Percentiles rank a stretch among this genome's conserved stretches.
Evolutionary conservation across 805 yeast species (phyloP).

Genomic region (Ogataea sp.): DNA sequence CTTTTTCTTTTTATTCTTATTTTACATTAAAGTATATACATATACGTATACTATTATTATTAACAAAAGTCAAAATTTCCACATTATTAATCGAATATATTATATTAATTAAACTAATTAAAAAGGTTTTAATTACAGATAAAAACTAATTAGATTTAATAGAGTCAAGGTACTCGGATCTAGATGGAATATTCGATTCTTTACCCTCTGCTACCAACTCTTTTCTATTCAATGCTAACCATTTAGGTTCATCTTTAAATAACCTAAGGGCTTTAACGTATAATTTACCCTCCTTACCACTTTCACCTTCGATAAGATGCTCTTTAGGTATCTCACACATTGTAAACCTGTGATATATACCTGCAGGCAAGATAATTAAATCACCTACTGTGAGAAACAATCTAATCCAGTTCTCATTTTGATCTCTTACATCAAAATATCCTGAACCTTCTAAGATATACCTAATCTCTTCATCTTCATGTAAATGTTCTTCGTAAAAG

Average conservation of each 20-base stretch:
- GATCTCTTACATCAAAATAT: constrained; percentile 77
- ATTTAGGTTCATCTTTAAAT: constrained; percentile 92
- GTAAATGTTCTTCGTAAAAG: constrained; percentile 82
- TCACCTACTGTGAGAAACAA: constrained; percentile 58
- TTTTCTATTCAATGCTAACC: constrained; percentile 73
- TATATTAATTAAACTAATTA: too few relatives aligned
- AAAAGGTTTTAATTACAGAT: too few relatives aligned
- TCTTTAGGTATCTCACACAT: constrained; percentile 34
- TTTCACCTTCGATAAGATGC: background rate
- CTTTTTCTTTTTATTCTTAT: too few relatives aligned
- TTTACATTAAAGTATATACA: too few relatives aligned
- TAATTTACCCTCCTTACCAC: constrained; percentile 22
- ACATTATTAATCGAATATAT: too few relatives aligned
- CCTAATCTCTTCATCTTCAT: constrained; percentile 95
- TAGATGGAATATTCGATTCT: constrained; percentile 36
- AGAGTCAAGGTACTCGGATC: constrained; percentile 36
- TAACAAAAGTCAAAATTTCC: too few relatives aligned
- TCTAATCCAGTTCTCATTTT: constrained; percentile 63
- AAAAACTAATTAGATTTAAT: constrained; percentile 7
- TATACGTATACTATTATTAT: too few relatives aligned
- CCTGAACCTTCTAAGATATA: constrained; percentile 88
- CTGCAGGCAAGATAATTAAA: constrained; percentile 74
- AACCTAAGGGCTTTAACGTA: constrained; percentile 72
- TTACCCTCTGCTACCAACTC: constrained; percentile 4
- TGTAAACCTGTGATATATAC: constrained; percentile 91